phyloP scores from a whole-genome alignment of 208 protist species.

The Leishmania mexicana region DNA sequence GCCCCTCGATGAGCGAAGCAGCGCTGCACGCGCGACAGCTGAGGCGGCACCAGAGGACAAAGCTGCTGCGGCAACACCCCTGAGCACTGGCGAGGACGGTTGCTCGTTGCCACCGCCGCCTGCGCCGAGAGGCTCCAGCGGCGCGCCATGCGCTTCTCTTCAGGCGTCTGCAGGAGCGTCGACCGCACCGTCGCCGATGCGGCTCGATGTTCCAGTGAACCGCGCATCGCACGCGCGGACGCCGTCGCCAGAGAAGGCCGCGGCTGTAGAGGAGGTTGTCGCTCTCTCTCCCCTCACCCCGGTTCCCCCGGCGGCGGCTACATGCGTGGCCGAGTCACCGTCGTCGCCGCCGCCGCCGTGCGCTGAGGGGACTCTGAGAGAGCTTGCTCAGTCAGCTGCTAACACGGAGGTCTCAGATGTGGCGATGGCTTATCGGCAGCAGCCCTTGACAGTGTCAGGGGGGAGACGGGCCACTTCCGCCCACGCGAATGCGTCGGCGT shows the following conservation, averaged over 20 bases:
- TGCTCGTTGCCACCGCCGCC: neutral
- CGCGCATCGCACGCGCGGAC: neutral
- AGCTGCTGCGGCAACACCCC: neutral
- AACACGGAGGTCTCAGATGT: neutral
- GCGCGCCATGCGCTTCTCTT: neutral
- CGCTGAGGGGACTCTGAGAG: neutral
- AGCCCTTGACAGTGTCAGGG: neutral
- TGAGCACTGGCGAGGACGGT: neutral
- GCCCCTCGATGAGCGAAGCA: neutral
- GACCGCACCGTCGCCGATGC: neutral
- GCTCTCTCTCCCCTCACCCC: slow-evolving; percentile 26
- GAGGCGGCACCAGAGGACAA: neutral
- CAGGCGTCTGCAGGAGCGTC: neutral
- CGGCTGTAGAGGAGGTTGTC: neutral
- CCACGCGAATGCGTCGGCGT: neutral
- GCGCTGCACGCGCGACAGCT: neutral
- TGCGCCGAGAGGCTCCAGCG: neutral
- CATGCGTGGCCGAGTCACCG: neutral
- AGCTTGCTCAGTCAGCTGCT: neutral
- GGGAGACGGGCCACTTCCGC: neutral
- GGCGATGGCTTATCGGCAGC: neutral
- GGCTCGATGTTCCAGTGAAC: neutral
- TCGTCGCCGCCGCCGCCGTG: neutral
- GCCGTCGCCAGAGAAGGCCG: neutral
- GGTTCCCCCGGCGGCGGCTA: neutral